Percentiles rank a stretch among this genome's conserved stretches.
phyloP scores from a whole-genome alignment of 2,329 filamentous ascomycete species.

The Claviceps africana region DNA sequence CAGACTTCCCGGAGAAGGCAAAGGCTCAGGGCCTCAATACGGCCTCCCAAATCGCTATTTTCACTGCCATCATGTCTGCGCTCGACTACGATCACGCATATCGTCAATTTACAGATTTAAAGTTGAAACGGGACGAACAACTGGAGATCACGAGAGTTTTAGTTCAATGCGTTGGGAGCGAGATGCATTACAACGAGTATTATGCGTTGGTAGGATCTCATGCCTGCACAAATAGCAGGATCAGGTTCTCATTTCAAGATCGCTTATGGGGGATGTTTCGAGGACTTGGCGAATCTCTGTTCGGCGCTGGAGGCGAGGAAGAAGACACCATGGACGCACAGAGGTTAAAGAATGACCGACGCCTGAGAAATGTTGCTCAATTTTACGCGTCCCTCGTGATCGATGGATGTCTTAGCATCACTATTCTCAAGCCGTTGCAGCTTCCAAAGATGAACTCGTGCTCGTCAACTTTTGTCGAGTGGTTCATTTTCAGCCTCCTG shows the following conservation, averaged over 20 bases:
- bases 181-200: slow-evolving; percentile 80
- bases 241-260: slow-evolving; percentile 78
- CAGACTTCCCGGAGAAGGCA: slow-evolving; percentile 61
- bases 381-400: slow-evolving; percentile 39
- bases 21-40: slow-evolving; percentile 77
- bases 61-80: slow-evolving; percentile 77
- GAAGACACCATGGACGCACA: slow-evolving; percentile 36
- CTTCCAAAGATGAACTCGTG: slow-evolving; percentile 64
- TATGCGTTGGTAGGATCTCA: slow-evolving; percentile 75
- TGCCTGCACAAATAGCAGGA: slow-evolving; percentile 59
- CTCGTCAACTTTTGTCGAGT: slow-evolving; percentile 65
- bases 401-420: slow-evolving; percentile 30
- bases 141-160: slow-evolving; percentile 78
- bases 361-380: slow-evolving; percentile 38
- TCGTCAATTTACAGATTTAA: slow-evolving; percentile 63
- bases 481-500: slow-evolving; percentile 64
- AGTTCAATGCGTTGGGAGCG: slow-evolving; percentile 72
- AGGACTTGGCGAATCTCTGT: slow-evolving; percentile 66
- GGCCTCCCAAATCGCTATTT: slow-evolving; percentile 76
- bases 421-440: slow-evolving; percentile 55
- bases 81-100: slow-evolving; percentile 75
- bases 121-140: slow-evolving; percentile 73
- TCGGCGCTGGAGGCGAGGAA: slow-evolving; percentile 48
- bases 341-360: slow-evolving; percentile 32
- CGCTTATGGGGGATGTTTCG: slow-evolving; percentile 77